These are phyloP conservation scores for Rhynchosporium agropyri DNA, from an alignment of 2,329 filamentous ascomycete genomes.

Conservation along the genomic window DNA sequence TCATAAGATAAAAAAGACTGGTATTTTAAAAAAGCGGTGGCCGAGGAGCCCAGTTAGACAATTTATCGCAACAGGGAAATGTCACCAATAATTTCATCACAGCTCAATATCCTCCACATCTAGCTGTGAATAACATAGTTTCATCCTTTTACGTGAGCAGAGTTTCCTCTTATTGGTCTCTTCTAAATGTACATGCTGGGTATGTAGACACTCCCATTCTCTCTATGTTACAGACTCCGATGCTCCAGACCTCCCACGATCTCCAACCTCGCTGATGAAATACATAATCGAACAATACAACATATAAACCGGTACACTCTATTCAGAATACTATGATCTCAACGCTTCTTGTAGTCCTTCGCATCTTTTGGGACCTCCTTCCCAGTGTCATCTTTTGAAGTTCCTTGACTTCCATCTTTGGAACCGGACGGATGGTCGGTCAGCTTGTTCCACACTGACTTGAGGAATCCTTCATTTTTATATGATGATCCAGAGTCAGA, in stretches of 20 bases:
- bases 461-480: conserved; percentile 84
- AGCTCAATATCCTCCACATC: not conserved
- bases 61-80: not conserved
- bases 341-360: conserved; percentile 33
- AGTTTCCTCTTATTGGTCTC: conserved; percentile 28
- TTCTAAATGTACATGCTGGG: conserved; percentile 33
- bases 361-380: conserved; percentile 17
- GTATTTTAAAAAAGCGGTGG: not conserved
- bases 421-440: conserved; percentile 62
- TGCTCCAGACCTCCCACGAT: conserved; percentile 28
- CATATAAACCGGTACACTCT: conserved; percentile 19
- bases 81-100: conserved; percentile 5
- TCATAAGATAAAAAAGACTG: not conserved
- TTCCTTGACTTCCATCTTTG: conserved; percentile 16
- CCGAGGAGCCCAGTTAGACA: not conserved
- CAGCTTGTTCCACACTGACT: conserved; percentile 89
- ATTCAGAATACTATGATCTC: conserved; percentile 20
- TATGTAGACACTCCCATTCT: conserved; percentile 14
- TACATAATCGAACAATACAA: conserved; percentile 26
- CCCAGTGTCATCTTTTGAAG: conserved; percentile 12
- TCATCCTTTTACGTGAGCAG: conserved; percentile 22
- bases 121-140: not conserved
- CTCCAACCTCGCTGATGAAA: conserved; percentile 30
- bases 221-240: conserved; percentile 29
- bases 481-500: conserved; percentile 23